Base-by-base conservation (phyloP, 306 rosid genomes). In the Cucurbita moschata region DNA sequence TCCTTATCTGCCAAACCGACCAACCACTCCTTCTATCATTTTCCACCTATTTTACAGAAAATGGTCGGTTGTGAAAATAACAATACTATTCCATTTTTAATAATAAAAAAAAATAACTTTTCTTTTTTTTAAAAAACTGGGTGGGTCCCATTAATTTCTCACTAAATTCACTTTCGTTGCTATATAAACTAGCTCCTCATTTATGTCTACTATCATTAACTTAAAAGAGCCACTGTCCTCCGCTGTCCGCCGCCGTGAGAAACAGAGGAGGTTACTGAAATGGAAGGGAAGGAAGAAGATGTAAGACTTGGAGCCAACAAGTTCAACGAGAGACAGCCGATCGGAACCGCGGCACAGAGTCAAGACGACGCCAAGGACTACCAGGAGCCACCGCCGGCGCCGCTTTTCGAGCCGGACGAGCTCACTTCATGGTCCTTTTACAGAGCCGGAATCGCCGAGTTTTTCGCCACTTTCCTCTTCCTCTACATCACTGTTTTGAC, bases 211-310 rank as follows among this genome's bases (percentile, higher is more conserved):
- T 15, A 5, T 14, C 51, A 1, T 11, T 4, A 13, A 30, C 35
- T 30, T 30, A 50, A 0, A 1, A 63, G 4, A 23, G 9, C 69
- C 69, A 8, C 26, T 21, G 7, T 5, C 13, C 4, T 4, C 39
- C 43, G 3, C 26, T 4, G 8, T 7, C 56, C 18, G 7, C 49
- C 15, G 52, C 47, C 50, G 60, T 43, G 38, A 71, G 35, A 58
- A 57, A 60, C 46, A 58, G 23, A 60, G 23, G 7, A 11, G 21
- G 13, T 49, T 30, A 0, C 18, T 1, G 19, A 18, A 74, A 92
- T 92, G 98, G 96, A 92, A 63, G 96, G 78, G 0, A 92, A 90
- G 80, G 98, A 92, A 76, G 86, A 92, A 72, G 98, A 92, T 73
- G 96, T 92, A 0, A 79, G 79, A 0, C 52, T 92, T 73, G 98